These are phyloP conservation scores for Zancudomyces culisetae DNA, from an alignment of 371 early-diverging fungal species.

Conservation along the genomic window DNA sequence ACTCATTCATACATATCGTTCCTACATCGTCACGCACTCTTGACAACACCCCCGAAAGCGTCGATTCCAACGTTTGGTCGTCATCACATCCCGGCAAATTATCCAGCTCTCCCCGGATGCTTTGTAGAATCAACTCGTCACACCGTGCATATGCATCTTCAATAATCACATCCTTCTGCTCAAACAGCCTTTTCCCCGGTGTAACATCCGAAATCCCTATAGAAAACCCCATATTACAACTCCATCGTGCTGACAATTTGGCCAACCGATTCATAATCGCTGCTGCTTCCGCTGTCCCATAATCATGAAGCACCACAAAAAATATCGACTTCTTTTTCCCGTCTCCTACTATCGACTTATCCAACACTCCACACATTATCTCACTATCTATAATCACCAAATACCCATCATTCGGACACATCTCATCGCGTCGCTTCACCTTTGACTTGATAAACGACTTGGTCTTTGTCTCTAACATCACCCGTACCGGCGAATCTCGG, in stretches of 20 bases:
- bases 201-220: constrained; percentile 98
- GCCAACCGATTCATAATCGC: constrained; percentile 88
- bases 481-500: constrained; percentile 35
- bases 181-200: constrained; percentile 53
- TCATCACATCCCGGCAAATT: constrained; percentile 74
- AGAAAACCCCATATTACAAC: constrained; percentile 89
- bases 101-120: constrained; percentile 51
- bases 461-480: constrained; percentile 81
- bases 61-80: constrained; percentile 78
- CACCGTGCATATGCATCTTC: constrained; percentile 64
- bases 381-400: constrained; percentile 81
- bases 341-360: constrained; percentile 92
- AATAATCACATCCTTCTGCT: constrained; percentile 64
- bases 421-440: constrained; percentile 35
- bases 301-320: constrained; percentile 83
- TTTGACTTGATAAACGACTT: constrained; percentile 41
- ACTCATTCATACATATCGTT: constrained; percentile 81
- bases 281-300: constrained; percentile 70
- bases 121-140: constrained; percentile 58
- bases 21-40: constrained; percentile 93
- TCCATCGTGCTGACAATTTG: constrained; percentile 82
- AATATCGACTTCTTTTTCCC: constrained; percentile 90
- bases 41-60: constrained; percentile 77
- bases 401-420: constrained; percentile 82
- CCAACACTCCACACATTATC: constrained; percentile 85